A percentile compares a stretch with the other conserved stretches of the same genome.
Conservation (phyloP, 345 rosid species). For the Heritiera littoralis region DNA sequence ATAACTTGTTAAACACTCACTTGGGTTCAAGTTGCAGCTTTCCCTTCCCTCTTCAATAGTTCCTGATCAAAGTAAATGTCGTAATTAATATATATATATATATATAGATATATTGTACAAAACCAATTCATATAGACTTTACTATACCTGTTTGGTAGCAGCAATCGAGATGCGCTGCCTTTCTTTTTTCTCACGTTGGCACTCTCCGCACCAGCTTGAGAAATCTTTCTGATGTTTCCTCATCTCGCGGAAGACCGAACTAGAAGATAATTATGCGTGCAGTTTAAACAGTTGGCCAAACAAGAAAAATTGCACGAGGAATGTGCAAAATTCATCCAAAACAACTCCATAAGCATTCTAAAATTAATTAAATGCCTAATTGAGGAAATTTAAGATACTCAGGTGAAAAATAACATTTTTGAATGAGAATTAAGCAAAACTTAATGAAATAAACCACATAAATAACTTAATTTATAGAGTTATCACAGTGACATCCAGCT, state of each 20-base stretch:
- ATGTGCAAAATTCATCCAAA: too few relatives aligned
- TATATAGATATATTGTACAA: background rate
- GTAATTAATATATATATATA: background rate
- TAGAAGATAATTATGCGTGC: conserved; percentile 32
- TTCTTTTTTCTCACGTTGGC: conserved; percentile 67
- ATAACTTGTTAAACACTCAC: background rate
- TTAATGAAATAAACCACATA: too few relatives aligned
- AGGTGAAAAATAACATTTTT: too few relatives aligned
- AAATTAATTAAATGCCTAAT: too few relatives aligned
- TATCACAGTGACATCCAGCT: too few relatives aligned
- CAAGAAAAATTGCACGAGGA: too few relatives aligned
- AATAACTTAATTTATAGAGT: too few relatives aligned
- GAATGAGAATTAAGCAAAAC: too few relatives aligned
- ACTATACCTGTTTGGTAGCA: conserved; percentile 55
- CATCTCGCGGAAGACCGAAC: conserved; percentile 86
- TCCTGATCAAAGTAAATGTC: conserved; percentile 34
- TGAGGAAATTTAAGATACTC: too few relatives aligned
- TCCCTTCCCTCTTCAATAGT: conserved; percentile 47
- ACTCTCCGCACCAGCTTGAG: conserved; percentile 93
- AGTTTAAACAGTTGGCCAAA: background rate
- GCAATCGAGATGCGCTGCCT: conserved; percentile 58
- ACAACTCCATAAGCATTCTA: too few relatives aligned
- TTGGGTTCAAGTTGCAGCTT: conserved; percentile 42
- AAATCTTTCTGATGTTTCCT: conserved; percentile 78
- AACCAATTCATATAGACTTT: too few relatives aligned